Percentiles rank a stretch among this genome's conserved stretches.
Evolutionary conservation across 306 rosid genomes (phyloP).

Genomic region (Malus orientalis): DNA sequence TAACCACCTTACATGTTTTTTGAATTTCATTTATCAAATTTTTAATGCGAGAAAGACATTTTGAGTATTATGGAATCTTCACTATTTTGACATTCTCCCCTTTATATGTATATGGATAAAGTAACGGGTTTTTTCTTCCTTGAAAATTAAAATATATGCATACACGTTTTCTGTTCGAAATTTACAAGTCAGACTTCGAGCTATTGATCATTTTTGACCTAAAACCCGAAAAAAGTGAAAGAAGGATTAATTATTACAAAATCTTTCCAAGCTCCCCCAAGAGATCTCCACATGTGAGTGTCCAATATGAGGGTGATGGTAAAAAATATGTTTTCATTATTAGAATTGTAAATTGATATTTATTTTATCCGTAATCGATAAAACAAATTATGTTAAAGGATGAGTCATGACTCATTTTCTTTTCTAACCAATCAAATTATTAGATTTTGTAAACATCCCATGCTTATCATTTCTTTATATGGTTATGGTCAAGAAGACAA

Average conservation of each 20-base stretch:
- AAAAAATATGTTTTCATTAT: neutral
- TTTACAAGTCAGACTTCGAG: neutral
- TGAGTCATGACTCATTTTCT: no score
- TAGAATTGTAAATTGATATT: neutral
- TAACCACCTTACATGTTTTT: no score
- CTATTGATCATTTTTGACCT: neutral
- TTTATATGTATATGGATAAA: neutral
- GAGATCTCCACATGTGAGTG: neutral
- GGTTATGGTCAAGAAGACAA: neutral
- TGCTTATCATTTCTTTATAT: neutral
- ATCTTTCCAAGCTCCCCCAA: neutral
- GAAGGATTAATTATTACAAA: neutral
- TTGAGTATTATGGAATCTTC: no score
- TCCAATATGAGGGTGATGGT: neutral
- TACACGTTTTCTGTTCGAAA: neutral
- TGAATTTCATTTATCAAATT: no score
- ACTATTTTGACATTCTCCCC: no score
- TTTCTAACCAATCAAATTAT: neutral
- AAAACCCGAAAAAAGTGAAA: neutral
- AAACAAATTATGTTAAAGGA: neutral
- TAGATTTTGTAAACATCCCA: neutral
- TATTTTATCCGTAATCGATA: neutral
- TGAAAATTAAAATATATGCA: neutral
- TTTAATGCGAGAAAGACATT: no score
- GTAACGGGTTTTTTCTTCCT: neutral